A percentile compares a stretch with the other conserved stretches of the same genome.
These are phyloP conservation scores for Candida pseudofarinosa DNA, from an alignment of 805 yeast genomes.

Conservation along the genomic window DNA sequence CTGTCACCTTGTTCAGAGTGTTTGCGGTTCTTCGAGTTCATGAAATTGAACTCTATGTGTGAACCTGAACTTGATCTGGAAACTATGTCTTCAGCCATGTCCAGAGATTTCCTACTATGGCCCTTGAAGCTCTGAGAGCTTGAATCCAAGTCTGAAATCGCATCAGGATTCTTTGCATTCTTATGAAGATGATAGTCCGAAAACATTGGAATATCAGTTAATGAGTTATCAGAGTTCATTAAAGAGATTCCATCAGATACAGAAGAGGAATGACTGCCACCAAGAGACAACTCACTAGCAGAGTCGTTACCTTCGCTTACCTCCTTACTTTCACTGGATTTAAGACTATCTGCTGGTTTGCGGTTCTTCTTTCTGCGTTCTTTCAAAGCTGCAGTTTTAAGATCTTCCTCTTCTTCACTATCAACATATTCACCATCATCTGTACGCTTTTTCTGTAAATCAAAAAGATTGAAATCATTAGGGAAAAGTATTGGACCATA, in stretches of 20 bases:
- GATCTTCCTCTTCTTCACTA: slow-evolving; percentile 49
- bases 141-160: slow-evolving; percentile 21
- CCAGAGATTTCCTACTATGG: neutral
- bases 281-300: slow-evolving; percentile 17
- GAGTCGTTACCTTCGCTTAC: slow-evolving; percentile 7
- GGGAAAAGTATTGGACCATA: slow-evolving; percentile 85
- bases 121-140: neutral
- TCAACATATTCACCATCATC: slow-evolving; percentile 22
- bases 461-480: slow-evolving; percentile 62
- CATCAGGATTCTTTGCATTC: slow-evolving; percentile 21
- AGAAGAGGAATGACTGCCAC: slow-evolving; percentile 29
- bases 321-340: slow-evolving; percentile 1
- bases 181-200: slow-evolving; percentile 44
- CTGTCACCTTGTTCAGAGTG: slow-evolving; percentile 1
- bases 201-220: slow-evolving; percentile 63
- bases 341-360: slow-evolving; percentile 7
- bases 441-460: slow-evolving; percentile 32
- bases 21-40: slow-evolving; percentile 6
- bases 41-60: slow-evolving; percentile 34
- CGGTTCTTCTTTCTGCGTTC: slow-evolving; percentile 31
- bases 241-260: slow-evolving; percentile 59
- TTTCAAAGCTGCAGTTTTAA: slow-evolving; percentile 44
- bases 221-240: slow-evolving; percentile 56
- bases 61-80: slow-evolving; percentile 19
- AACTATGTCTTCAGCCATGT: slow-evolving; percentile 6